Evolutionary conservation across 768 basidiomycete genomes (phyloP).

Genomic region (Mycena alexandri): DNA sequence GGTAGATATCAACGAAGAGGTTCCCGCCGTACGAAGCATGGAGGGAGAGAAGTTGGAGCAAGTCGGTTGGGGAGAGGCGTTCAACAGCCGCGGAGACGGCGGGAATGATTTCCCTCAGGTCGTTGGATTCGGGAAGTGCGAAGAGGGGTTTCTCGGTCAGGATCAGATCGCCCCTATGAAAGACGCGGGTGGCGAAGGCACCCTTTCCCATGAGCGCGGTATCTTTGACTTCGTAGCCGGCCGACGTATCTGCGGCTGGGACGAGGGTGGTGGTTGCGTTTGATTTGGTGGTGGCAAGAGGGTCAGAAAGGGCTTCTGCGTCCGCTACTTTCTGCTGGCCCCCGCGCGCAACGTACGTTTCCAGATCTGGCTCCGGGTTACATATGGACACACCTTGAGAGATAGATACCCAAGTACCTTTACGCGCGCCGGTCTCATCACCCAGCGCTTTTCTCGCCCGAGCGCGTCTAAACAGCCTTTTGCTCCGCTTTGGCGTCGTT

Average conservation of each 20-base stretch:
- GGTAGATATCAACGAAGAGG: constrained; percentile 26
- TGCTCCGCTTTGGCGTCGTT: neutral
- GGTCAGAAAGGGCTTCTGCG: neutral
- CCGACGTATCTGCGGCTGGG: neutral
- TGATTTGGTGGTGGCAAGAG: neutral
- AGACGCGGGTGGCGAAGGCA: constrained; percentile 34
- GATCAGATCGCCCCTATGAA: constrained; percentile 41
- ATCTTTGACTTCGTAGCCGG: constrained; percentile 19
- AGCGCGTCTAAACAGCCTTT: constrained; percentile 19
- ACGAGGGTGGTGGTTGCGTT: neutral
- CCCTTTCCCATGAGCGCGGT: constrained; percentile 32
- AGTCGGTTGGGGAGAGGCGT: neutral
- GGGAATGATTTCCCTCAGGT: neutral
- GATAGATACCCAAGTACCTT: constrained; percentile 9
- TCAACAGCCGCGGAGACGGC: neutral
- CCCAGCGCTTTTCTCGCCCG: constrained; percentile 21
- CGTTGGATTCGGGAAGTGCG: neutral
- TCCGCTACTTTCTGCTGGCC: constrained; percentile 14
- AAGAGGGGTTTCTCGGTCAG: constrained; percentile 35
- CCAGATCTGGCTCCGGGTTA: constrained; percentile 12
- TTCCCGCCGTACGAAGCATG: constrained; percentile 6
- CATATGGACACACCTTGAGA: too few species aligned
- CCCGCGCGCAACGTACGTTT: constrained; percentile 17
- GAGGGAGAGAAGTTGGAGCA: constrained; percentile 7
- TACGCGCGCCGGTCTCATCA: constrained; percentile 4